Evolutionary conservation across 192 early-diverging fungal species (phyloP), one percentile per base, ranked within the genome.

Genomic region (Umbelopsis ramanniana): DNA sequence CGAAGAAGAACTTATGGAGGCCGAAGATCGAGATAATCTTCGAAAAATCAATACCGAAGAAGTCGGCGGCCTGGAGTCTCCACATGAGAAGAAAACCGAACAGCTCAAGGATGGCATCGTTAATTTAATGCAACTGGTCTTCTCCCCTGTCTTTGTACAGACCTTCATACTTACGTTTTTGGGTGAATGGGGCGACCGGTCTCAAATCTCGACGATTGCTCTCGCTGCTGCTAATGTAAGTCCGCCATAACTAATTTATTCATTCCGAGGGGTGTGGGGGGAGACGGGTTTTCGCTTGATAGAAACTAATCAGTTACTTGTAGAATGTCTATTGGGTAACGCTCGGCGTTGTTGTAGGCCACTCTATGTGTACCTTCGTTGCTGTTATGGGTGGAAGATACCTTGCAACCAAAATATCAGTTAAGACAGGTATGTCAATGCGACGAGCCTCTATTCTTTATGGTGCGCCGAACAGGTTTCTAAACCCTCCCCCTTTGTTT

Each of bases 141-240:
- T 97, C 67, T 96, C 96, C 24, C 96, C 98, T 0, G 82, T 95
- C 33, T 98, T 96, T 88, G 89, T 98, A 24, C 93, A 99, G 83
- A 95, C 93, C 0, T 98, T 98, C 86, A 88, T 96, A 38, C 77
- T 99, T 74, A 98, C 96, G 46, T 99, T 99, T 73, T 71, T 99
- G 70, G 98, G 94, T 47, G 98, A 99, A 77, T 99, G 96, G 96
- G 96, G 96, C 15, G 96, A 98, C 79, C 88, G 96, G 26, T 96
- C 94, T 69, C 97, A 99, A 82, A 93, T 98, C 70, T 92, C 95
- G 3, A 98, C 97, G 2, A 95, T 99, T 76, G 97, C 95, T 40
- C 82, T 99, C 68, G 96, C 95, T 50, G 96, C 95, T 21, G 94
- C 97, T n/a, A 88, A 90, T 73, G 89, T 90, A 83, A 76, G 75